phyloP scores from a whole-genome alignment of 805 yeast species.

The Metschnikowia lachancei region DNA sequence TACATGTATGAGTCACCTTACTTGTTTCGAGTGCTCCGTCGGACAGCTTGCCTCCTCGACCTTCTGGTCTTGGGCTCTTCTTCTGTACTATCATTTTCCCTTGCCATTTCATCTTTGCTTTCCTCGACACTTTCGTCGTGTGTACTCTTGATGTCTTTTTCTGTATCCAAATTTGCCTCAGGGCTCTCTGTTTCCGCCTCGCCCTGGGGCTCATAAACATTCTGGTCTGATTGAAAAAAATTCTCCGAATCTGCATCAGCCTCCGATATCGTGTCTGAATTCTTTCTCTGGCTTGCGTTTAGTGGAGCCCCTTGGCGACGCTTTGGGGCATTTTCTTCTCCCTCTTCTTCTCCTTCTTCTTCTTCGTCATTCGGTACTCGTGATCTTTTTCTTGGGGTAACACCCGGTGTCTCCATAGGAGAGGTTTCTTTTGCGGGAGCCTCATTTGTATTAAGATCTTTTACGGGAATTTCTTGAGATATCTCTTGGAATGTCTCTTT shows the following conservation, averaged over 20 bases:
- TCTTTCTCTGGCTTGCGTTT: constrained; percentile 18
- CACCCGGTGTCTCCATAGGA: constrained; percentile 5
- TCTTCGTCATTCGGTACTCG: constrained; percentile 21
- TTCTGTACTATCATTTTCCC: constrained; percentile 2
- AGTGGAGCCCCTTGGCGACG: constrained; percentile 11
- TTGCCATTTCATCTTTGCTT: neutral
- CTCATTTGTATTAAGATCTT: too few relatives aligned
- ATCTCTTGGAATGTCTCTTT: neutral
- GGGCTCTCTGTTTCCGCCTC: neutral
- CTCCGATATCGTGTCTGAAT: constrained; percentile 19
- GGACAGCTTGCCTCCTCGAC: constrained; percentile 14
- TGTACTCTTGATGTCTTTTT: neutral
- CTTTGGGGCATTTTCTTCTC: constrained; percentile 12
- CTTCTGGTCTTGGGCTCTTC: constrained; percentile 17
- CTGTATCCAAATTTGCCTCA: neutral
- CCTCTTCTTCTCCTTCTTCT: constrained; percentile 17
- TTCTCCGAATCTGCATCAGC: neutral
- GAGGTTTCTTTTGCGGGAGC: constrained; percentile 4
- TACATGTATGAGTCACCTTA: constrained; percentile 1
- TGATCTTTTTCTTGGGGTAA: constrained; percentile 16
- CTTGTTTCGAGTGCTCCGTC: constrained; percentile 17
- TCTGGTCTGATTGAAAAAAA: neutral
- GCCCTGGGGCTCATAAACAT: neutral
- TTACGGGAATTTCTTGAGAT: constrained; percentile 1
- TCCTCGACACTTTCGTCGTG: neutral